Evolutionary conservation across 805 yeast genomes (phyloP).

Genomic region (Saturnispora dispora): DNA sequence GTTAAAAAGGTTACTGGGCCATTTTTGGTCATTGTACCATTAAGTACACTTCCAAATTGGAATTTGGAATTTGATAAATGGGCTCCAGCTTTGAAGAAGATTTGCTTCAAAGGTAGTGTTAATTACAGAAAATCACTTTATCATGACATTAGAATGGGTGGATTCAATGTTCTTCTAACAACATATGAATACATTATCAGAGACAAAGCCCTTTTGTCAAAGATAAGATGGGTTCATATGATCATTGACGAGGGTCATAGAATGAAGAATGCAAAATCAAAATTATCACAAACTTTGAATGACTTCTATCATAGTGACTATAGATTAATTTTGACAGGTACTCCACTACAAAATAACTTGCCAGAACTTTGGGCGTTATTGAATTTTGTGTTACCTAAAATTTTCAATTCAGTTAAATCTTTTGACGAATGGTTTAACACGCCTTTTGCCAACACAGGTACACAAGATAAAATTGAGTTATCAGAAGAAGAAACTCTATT

Average conservation of each 20-base stretch:
- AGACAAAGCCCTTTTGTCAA: constrained; percentile 61
- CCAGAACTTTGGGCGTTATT: constrained; percentile 83
- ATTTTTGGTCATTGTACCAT: constrained; percentile 72
- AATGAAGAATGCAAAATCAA: constrained; percentile 73
- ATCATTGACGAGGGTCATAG: constrained; percentile 88
- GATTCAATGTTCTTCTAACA: constrained; percentile 68
- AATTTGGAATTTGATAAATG: constrained; percentile 77
- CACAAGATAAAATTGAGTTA: constrained; percentile 69
- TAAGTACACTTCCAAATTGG: constrained; percentile 82
- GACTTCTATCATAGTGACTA: constrained; percentile 66
- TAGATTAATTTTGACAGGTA: constrained; percentile 77
- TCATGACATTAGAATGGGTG: constrained; percentile 53
- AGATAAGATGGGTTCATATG: constrained; percentile 76
- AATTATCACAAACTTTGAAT: constrained; percentile 61
- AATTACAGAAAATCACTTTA: constrained; percentile 59
- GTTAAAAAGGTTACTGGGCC: constrained; percentile 57
- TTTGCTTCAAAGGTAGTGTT: constrained; percentile 73
- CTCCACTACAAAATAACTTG: constrained; percentile 76
- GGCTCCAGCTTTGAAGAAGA: constrained; percentile 71
- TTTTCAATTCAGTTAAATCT: constrained; percentile 77
- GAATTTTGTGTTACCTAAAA: constrained; percentile 74
- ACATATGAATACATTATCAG: constrained; percentile 76
- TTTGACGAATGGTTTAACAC: constrained; percentile 89
- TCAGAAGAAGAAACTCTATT: constrained; percentile 81
- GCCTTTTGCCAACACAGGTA: constrained; percentile 78